Conservation (phyloP, 2,329 filamentous ascomycete genomes). For the Botrytis galanthina region DNA sequence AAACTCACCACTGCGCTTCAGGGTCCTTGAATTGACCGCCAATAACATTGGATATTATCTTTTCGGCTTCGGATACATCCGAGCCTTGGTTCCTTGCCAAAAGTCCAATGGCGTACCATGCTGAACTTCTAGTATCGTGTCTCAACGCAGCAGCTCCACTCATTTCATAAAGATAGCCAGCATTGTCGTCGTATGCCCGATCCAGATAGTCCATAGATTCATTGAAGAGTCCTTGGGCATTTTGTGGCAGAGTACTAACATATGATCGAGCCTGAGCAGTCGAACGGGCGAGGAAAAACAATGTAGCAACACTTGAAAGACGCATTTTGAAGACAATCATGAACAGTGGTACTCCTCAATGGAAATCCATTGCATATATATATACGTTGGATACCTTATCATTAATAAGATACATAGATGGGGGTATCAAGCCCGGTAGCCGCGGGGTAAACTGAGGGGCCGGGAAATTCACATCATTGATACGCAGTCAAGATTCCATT, state of each 20-base stretch:
- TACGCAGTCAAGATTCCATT: neutral
- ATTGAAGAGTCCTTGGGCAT: slow-evolving; percentile 44
- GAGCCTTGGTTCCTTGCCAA: slow-evolving; percentile 52
- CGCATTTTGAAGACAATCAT: neutral
- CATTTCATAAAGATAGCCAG: slow-evolving; percentile 54
- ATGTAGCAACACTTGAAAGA: neutral
- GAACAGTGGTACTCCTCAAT: neutral
- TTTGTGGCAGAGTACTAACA: slow-evolving; percentile 26
- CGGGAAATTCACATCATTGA: neutral
- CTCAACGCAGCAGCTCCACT: slow-evolving; percentile 37
- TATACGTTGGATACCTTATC: neutral
- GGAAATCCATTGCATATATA: neutral
- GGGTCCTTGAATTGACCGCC: slow-evolving; percentile 51
- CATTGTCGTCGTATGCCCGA: slow-evolving; percentile 50
- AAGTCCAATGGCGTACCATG: slow-evolving; percentile 59
- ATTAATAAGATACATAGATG: neutral
- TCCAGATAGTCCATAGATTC: slow-evolving; percentile 57
- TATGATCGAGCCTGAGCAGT: slow-evolving; percentile 21
- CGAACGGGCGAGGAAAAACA: neutral
- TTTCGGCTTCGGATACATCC: slow-evolving; percentile 51
- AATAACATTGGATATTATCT: slow-evolving; percentile 55
- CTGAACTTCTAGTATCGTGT: slow-evolving; percentile 56
- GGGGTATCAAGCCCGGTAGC: neutral
- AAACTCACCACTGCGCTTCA: slow-evolving; percentile 52
- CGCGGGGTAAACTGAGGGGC: slow-evolving; percentile 1